Evolutionary conservation across 495 filamentous ascomycete species (phyloP).

Genomic region (Staphylotrichum tortipilum): DNA sequence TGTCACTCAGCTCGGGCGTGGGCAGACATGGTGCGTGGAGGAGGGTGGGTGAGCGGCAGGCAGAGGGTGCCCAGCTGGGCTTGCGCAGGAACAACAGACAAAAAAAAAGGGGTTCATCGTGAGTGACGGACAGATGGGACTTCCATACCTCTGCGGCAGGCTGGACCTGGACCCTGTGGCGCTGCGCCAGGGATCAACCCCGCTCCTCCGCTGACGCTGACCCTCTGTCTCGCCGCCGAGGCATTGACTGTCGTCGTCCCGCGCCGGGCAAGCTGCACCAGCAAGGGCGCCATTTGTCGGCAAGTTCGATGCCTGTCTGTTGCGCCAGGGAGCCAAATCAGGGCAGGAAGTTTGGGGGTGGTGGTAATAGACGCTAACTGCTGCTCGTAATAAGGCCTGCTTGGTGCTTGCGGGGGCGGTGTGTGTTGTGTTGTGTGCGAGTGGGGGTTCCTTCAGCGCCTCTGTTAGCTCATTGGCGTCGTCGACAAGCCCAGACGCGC

Average conservation of each 20-base stretch:
- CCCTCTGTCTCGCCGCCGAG: conserved; percentile 5
- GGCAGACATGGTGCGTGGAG: too few relatives aligned
- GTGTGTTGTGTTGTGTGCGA: background rate
- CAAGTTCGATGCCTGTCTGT: background rate
- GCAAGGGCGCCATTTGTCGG: conserved; percentile 10
- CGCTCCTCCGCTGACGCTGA: too few relatives aligned
- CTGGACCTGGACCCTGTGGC: conserved; percentile 1
- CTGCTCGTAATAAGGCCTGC: too few relatives aligned
- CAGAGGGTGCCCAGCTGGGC: too few relatives aligned
- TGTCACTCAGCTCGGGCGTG: too few relatives aligned
- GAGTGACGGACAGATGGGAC: background rate
- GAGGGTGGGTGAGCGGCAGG: too few relatives aligned
- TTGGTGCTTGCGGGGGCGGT: too few relatives aligned
- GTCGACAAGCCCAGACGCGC: too few relatives aligned
- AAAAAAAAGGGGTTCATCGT: background rate
- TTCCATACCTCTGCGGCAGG: conserved; percentile 7
- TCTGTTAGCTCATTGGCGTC: background rate
- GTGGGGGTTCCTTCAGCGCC: background rate
- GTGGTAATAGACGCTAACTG: background rate
- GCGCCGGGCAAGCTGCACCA: conserved; percentile 11
- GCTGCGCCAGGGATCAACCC: background rate
- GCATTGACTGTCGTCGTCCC: conserved; percentile 8
- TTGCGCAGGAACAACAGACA: too few relatives aligned
- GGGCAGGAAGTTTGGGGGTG: background rate
- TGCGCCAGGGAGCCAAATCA: too few relatives aligned